Evolutionary conservation across 75 land plant species (phyloP), one percentile per base, ranked within the genome.

Genomic region (Cryptomeria japonica): DNA sequence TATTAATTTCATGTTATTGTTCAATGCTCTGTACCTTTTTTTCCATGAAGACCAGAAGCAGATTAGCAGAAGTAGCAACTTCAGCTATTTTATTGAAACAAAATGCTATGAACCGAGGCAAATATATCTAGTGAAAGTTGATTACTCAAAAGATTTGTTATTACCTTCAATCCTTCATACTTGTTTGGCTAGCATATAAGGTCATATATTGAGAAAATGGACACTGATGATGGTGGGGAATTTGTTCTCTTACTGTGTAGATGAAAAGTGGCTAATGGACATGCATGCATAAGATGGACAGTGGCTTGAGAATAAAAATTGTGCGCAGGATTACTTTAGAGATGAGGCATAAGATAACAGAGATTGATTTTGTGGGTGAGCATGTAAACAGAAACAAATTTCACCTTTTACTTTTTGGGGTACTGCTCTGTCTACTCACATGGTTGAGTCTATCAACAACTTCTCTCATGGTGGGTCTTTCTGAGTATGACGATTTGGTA

Each of bases 401-500:
- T 82, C 84, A 82, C n/a, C 47, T 82, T 82, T 46, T n/a, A 7
- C 46, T 82, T 82, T 82, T 82, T 82, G 84, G 44, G 49, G 84
- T 82, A 82, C 25, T n/a, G 84, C 15, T 25, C 15, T 46, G 49
- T n/a, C 51, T 82, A 79, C 19, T 77, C 38, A 92, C 82, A 72
- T 90, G 90, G 16, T 87, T 79, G 3, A 95, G 92, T 14, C 39
- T 90, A 85, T 94, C 95, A 19, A 94, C 90, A 14, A 89, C 98
- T 83, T 93, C 91, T 76, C 99, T 87, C 64, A 95, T 87, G 5
- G 93, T 89, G 28, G 98, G 98, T 83, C 99, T 88, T 77, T 95
- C 98, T 15, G 91, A 89, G 6, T 95, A 93, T 44, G 58, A 68
- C 1, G 90, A 90, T 87, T 88, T 93, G 3, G 98, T 95, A 91